These are phyloP conservation scores for Lentinula guzmanii DNA, from an alignment of 768 basidiomycete species.

Conservation along the genomic window DNA sequence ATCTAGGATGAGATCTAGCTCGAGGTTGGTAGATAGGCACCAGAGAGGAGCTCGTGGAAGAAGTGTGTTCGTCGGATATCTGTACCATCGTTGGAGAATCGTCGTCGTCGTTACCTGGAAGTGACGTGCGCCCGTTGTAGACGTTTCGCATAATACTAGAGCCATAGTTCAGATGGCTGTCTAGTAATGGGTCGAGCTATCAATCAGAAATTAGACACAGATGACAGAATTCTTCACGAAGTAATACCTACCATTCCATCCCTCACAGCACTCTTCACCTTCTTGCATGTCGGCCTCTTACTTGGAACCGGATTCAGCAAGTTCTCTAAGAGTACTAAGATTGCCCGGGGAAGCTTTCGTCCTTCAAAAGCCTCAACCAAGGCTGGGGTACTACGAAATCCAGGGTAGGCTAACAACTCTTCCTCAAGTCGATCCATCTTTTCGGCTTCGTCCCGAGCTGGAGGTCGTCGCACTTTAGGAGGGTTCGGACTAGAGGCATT, in stretches of 20 bases:
- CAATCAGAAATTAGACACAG: conserved; percentile 20
- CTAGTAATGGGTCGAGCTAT: conserved; percentile 2
- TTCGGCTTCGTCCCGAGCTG: conserved; percentile 40
- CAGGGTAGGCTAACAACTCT: conserved; percentile 71
- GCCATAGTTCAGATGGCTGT: background rate
- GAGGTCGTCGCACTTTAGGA: conserved; percentile 20
- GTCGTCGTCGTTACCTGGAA: background rate
- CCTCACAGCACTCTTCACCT: conserved; percentile 60
- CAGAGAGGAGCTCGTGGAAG: background rate
- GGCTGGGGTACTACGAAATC: conserved; percentile 44
- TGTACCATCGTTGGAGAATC: background rate
- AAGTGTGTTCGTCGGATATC: background rate
- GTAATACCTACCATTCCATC: conserved; percentile 62
- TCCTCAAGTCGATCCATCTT: conserved; percentile 66
- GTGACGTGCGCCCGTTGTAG: background rate
- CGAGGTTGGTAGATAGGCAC: background rate
- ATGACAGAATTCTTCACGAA: conserved; percentile 4
- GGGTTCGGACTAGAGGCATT: background rate
- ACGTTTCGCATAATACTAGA: background rate
- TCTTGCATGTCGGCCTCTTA: conserved; percentile 66
- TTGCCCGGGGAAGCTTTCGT: conserved; percentile 66
- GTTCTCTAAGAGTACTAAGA: conserved; percentile 66
- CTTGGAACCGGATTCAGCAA: conserved; percentile 58
- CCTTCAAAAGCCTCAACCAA: conserved; percentile 56
- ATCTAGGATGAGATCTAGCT: background rate